A percentile compares a stretch with the other conserved stretches of the same genome.
phyloP scores from a whole-genome alignment of 225 moss, liverwort and hornwort genomes.

The Rhytidiadelphus loreus region DNA sequence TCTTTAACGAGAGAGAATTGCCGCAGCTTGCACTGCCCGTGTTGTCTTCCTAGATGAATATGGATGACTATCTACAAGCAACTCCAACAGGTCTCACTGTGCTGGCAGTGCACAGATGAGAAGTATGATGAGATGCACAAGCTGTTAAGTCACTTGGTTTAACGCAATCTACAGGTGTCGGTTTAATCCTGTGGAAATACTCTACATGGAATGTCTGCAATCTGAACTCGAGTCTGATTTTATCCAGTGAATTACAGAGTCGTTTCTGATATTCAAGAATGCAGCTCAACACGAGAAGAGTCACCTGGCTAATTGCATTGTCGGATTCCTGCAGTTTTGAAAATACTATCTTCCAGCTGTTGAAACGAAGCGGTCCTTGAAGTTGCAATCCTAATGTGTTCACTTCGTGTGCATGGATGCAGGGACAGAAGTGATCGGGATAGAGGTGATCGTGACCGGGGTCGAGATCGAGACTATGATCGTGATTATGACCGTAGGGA shows the following conservation, averaged over 20 bases:
- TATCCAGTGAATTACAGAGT: background rate
- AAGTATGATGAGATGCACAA: slow-evolving; percentile 59
- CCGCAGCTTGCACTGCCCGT: slow-evolving; percentile 17
- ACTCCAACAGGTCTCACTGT: slow-evolving; percentile 55
- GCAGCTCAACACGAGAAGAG: background rate
- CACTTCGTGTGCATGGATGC: background rate
- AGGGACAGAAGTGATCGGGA: slow-evolving; percentile 60
- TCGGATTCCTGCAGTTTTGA: background rate
- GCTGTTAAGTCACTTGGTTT: background rate
- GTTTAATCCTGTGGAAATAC: background rate
- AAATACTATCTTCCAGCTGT: background rate
- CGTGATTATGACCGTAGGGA: slow-evolving; percentile 52
- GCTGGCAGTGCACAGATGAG: slow-evolving; percentile 58
- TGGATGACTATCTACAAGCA: slow-evolving; percentile 20
- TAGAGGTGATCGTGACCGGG: slow-evolving; percentile 53
- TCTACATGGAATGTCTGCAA: background rate
- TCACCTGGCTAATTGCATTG: background rate
- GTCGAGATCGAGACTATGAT: slow-evolving; percentile 66
- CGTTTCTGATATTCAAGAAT: background rate
- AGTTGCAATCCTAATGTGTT: background rate
- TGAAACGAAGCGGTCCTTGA: background rate
- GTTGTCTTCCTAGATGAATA: slow-evolving; percentile 37
- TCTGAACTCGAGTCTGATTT: background rate
- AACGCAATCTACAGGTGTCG: background rate
- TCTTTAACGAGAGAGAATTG: slow-evolving; percentile 41